Percentiles rank a stretch among this genome's conserved stretches.
phyloP scores from a whole-genome alignment of 106 monocot species.

The Dendrobium huoshanense region DNA sequence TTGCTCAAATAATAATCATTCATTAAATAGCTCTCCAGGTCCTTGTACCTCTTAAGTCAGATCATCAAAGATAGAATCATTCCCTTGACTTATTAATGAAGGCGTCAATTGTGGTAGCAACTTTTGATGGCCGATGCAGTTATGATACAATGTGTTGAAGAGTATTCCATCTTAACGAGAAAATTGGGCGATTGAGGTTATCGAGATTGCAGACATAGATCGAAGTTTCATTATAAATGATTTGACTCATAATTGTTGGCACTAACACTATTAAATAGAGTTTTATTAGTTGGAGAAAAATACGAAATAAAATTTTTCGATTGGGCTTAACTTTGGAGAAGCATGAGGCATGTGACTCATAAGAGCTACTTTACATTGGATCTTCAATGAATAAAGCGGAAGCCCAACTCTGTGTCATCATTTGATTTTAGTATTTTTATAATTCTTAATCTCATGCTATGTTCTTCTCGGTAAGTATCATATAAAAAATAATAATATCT shows the following conservation, averaged over 20 bases:
- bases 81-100: neutral
- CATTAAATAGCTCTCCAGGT: neutral
- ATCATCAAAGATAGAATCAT: constrained; percentile 28
- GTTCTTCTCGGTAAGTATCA: constrained; percentile 52
- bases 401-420: constrained; percentile 42
- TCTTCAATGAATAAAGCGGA: constrained; percentile 42
- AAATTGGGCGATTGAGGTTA: neutral
- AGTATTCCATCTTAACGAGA: constrained; percentile 40
- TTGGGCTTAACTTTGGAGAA: neutral
- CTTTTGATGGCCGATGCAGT: neutral
- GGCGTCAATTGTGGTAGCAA: no score
- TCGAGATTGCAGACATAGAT: neutral
- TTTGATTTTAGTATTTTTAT: constrained; percentile 66
- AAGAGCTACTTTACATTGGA: constrained; percentile 4
- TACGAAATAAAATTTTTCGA: neutral
- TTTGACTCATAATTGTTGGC: neutral
- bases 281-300: neutral
- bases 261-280: neutral
- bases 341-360: neutral
- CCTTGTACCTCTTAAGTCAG: constrained; percentile 27
- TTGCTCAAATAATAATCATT: neutral
- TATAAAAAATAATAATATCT: no score
- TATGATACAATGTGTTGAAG: constrained; percentile 47
- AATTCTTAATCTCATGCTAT: constrained; percentile 80
- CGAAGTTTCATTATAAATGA: constrained; percentile 9